Evolutionary conservation across 2,329 filamentous ascomycete genomes (phyloP), one percentile per base, ranked within the genome.

Genomic region (Chlorencoelia australis): DNA sequence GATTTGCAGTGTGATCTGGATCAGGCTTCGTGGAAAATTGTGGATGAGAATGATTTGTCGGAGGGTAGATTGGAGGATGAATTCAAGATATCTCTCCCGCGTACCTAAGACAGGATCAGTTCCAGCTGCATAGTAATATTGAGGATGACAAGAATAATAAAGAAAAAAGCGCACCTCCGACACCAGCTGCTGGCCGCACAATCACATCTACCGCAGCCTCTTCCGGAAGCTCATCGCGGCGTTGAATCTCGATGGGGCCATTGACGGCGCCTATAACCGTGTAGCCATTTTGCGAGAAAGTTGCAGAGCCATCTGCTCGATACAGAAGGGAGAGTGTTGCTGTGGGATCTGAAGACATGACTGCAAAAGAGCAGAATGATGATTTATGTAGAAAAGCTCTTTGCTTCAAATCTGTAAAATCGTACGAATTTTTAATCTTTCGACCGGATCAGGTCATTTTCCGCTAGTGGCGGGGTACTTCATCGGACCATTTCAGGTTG

Each of bases 171-270:
- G 56, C 59, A 79, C 87, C 82, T 66, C 83, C 86, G 30, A 91
- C 79, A 11, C 88, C 88, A 45, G 81, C 78, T 22, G 82, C 80
- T 32, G 89, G 89, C 58, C 91, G 77, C 46, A 98, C 75, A 56
- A 89, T 78, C 40, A 98, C 84, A 61, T 96, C 91, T 47, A 98
- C 69, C 33, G 81, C 75, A 18, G 89, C 86, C 64, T 95, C 87
- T 60, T 94, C 88, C 6, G 91, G 82, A 48, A 91, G 75, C 59
- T 96, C 86, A 56, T 98, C 89, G 52, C 85, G 77, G 52, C 88
- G 75, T 50, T 79, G 77, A 11, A 89, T 85, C 64, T 98, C 91
- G 48, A 96, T 75, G 11, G 91, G 91, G 0, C 89, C 91, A 61
- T 94, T 96, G 48, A 94, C 86, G 10, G 85, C 80, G 38, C 82